Evolutionary conservation across 805 yeast genomes (phyloP).

Genomic region (Lipomyces spencermartinsiae): DNA sequence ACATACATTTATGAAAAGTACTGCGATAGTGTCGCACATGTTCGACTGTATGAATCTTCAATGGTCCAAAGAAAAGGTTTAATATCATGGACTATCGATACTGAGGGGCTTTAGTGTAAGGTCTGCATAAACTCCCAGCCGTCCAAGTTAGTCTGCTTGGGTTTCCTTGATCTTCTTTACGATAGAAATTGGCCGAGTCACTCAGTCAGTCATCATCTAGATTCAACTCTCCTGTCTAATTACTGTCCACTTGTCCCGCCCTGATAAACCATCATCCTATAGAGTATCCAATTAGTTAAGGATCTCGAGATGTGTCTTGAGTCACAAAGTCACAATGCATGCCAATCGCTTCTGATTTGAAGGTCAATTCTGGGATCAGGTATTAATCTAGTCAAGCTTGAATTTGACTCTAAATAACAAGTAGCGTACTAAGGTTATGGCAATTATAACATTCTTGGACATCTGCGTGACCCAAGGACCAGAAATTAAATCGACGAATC

Average conservation of each 20-base stretch:
- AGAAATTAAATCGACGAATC: too few relatives aligned
- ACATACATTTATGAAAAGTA: background rate
- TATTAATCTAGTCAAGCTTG: too few relatives aligned
- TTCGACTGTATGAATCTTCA: too few relatives aligned
- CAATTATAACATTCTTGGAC: background rate
- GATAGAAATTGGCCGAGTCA: constrained; percentile 1
- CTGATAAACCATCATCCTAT: background rate
- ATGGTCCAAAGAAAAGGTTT: too few relatives aligned
- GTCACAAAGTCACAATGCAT: background rate
- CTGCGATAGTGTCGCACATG: background rate
- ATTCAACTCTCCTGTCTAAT: background rate
- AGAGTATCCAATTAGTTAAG: background rate
- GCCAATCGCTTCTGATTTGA: background rate
- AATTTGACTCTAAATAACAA: background rate
- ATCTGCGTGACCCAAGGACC: background rate
- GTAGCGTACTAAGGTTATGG: background rate
- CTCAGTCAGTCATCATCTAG: background rate
- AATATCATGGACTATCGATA: background rate
- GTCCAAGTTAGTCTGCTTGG: background rate
- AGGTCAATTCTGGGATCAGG: background rate
- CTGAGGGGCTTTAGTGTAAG: background rate
- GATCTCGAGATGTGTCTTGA: background rate
- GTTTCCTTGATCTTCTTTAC: background rate
- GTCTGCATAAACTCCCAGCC: background rate
- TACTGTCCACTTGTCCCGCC: background rate